Conservation (phyloP, 768 basidiomycete genomes). For the Mrakia hoshinonis region DNA sequence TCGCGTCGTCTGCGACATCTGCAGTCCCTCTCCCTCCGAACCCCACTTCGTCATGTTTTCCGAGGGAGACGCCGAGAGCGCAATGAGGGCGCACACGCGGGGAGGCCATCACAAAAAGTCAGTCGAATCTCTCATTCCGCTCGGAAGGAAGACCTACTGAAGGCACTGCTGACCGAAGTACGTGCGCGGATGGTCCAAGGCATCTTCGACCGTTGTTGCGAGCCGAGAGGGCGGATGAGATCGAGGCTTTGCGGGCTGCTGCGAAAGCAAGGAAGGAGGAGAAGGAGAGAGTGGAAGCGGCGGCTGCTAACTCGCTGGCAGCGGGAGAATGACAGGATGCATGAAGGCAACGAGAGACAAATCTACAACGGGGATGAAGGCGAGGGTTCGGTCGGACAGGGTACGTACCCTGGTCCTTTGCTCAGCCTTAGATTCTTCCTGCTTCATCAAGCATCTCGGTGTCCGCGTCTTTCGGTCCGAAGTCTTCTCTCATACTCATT, state of each 20-base stretch:
- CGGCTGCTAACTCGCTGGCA: too few relatives aligned
- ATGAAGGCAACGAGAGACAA: too few relatives aligned
- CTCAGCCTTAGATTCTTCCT: too few relatives aligned
- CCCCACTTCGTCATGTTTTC: conserved; percentile 19
- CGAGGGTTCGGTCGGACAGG: too few relatives aligned
- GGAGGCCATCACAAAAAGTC: conserved; percentile 17
- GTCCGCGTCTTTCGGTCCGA: too few relatives aligned
- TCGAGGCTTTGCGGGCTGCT: neutral
- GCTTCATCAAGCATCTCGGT: too few relatives aligned
- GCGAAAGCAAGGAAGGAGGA: conserved; percentile 5
- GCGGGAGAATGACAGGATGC: too few relatives aligned
- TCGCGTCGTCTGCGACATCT: neutral
- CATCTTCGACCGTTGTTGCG: neutral
- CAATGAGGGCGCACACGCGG: neutral
- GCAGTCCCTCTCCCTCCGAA: neutral
- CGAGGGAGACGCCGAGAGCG: neutral
- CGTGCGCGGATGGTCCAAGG: neutral
- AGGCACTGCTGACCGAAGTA: neutral
- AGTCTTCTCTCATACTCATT: too few relatives aligned
- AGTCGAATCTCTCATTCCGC: neutral
- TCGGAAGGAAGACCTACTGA: neutral
- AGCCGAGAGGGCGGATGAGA: neutral
- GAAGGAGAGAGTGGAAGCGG: neutral
- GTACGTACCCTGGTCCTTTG: too few relatives aligned
- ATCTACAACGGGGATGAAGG: too few relatives aligned